Base-by-base conservation (phyloP, 192 early-diverging fungal genomes). In the Neocallimastix lanati region DNA sequence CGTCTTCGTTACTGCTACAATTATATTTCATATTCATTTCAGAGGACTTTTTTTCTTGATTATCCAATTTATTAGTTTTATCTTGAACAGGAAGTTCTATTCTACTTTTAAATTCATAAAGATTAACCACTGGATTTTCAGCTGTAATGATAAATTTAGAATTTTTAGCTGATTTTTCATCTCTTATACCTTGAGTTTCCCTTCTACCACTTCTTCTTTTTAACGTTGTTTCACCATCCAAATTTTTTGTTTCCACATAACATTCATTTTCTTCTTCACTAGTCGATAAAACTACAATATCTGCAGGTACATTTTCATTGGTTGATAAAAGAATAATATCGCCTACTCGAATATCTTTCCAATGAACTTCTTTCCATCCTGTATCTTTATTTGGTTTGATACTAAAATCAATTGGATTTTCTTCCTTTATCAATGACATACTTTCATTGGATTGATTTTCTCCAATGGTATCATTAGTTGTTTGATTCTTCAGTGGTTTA, bases 191-290 rank as follows among this genome's bases (percentile, higher is more conserved):
- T 87, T 85, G 40, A 13, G 93, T 95, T 25, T 90, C 87, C 1
- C 85, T 81, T 78, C 93, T 77, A 11, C 91, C 89, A 38, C 90
- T 87, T 76, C 94, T 92, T 29, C 94, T 90, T 85, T 99, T 99
- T 29, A 99, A 86, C 81, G 98, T 99, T 12, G 97, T 99, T 83
- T 99, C 97, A 78, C 97, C 97, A n/a, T n/a, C n/a, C n/a, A n/a
- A n/a, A n/a, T n/a, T n/a, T n/a, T n/a, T n/a, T n/a, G n/a, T n/a
- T n/a, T n/a, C n/a, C n/a, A n/a, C n/a, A n/a, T n/a, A n/a, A n/a
- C n/a, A n/a, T n/a, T n/a, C n/a, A n/a, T n/a, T 91, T 80, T 96
- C 94, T 9, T 88, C 85, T 77, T 96, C 97, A 28, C 92, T 94
- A 15, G 95, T 91, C 12, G 90, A 88, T 13, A 99, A 87, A 82